Evolutionary conservation across 352 stramenopile genomes (phyloP).

Genomic region (Ochromonadaceae sp.): DNA sequence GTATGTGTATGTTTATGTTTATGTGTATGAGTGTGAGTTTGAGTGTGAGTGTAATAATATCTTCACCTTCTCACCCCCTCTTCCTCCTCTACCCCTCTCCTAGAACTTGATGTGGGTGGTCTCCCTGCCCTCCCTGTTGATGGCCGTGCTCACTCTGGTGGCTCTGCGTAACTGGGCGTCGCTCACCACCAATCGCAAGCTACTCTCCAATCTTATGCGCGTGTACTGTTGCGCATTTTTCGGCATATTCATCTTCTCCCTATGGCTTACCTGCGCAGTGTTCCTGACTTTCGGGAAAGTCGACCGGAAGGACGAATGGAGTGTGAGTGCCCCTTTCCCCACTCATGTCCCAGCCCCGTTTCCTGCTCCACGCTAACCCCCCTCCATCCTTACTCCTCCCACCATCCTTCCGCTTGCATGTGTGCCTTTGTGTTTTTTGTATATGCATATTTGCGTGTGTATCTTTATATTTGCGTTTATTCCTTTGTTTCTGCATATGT

Average conservation of each 20-base stretch:
- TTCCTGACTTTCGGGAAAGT: background rate
- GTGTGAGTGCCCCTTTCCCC: background rate
- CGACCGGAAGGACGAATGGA: background rate
- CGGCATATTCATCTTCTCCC: background rate
- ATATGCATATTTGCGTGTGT: no score
- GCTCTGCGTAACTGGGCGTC: background rate
- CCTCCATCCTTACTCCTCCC: no score
- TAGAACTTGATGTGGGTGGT: conserved; percentile 1
- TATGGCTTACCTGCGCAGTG: background rate
- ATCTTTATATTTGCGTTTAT: no score
- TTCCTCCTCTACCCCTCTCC: background rate
- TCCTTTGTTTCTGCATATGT: no score
- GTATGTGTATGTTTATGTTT: no score
- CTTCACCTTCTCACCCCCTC: background rate
- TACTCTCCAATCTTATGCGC: conserved; percentile 4
- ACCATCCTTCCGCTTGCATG: no score
- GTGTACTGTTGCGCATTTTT: background rate
- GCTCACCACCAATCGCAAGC: conserved; percentile 6
- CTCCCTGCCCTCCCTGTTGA: background rate
- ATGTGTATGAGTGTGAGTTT: no score
- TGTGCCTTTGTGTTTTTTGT: no score
- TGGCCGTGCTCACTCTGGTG: background rate
- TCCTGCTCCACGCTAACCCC: no score
- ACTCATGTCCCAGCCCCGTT: no score
- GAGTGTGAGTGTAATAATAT: no score